phyloP scores from a whole-genome alignment of 768 basidiomycete genomes.

The Terana coerulea region DNA sequence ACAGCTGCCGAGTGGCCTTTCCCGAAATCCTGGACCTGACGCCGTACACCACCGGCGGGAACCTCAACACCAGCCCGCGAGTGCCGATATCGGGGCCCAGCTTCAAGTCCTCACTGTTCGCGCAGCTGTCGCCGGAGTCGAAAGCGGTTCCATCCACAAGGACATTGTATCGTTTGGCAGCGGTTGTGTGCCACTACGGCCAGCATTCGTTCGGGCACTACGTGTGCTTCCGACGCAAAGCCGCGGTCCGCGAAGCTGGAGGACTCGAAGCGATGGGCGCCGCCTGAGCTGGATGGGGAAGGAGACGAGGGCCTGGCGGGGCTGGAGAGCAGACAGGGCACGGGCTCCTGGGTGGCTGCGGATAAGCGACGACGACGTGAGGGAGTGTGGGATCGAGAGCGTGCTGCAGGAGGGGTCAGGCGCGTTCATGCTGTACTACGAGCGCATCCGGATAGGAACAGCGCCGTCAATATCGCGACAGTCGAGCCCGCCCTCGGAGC shows the following conservation, averaged over 20 bases:
- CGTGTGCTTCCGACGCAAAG: conserved; percentile 83
- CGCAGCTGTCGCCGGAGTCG: conserved; percentile 45
- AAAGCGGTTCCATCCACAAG: conserved; percentile 57
- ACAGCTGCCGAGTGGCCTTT: conserved; percentile 75
- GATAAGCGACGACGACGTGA: conserved; percentile 81
- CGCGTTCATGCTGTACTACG: conserved; percentile 93
- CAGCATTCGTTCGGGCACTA: conserved; percentile 94
- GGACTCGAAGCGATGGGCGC: conserved; percentile 34
- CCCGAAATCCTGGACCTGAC: conserved; percentile 89
- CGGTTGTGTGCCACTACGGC: conserved; percentile 91
- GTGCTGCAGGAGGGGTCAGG: conserved; percentile 75
- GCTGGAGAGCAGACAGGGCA: conserved; percentile 20
- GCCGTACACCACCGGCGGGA: conserved; percentile 80
- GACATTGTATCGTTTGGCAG: conserved; percentile 80
- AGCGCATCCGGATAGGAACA: conserved; percentile 46
- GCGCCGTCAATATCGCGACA: neutral
- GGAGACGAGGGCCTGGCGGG: conserved; percentile 20
- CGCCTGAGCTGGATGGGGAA: conserved; percentile 51
- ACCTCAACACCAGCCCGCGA: conserved; percentile 66
- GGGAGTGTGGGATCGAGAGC: conserved; percentile 68
- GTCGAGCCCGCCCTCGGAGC: neutral
- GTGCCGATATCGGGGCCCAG: conserved; percentile 53
- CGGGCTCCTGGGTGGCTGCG: conserved; percentile 80
- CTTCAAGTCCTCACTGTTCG: neutral
- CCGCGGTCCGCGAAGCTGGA: conserved; percentile 44